A percentile compares a stretch with the other conserved stretches of the same genome.
phyloP scores from a whole-genome alignment of 805 yeast genomes.

The Ogataea siamensis region DNA sequence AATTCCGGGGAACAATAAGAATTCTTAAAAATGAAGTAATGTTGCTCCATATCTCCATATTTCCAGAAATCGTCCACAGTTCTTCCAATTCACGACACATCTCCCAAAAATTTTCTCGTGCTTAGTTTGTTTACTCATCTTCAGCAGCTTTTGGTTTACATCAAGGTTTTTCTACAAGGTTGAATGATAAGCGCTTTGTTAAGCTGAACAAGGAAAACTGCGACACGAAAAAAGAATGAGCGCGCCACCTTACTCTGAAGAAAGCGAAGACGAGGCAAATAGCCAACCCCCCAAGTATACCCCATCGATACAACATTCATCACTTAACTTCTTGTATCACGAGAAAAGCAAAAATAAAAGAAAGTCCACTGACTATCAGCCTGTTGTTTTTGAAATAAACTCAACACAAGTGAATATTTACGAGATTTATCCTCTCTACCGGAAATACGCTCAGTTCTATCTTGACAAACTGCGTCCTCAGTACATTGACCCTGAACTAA shows the following conservation, averaged over 20 bases:
- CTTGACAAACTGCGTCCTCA: conserved; percentile 25
- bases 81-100: background rate
- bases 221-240: background rate
- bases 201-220: background rate
- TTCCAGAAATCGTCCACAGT: too few relatives aligned
- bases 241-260: background rate
- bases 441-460: conserved; percentile 19
- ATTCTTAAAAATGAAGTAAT: background rate
- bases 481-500: conserved; percentile 29
- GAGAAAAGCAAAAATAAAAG: conserved; percentile 11
- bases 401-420: conserved; percentile 34
- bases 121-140: too few relatives aligned
- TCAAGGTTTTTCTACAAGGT: too few relatives aligned
- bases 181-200: too few relatives aligned
- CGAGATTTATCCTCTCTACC: conserved; percentile 14
- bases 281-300: conserved; percentile 22
- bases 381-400: conserved; percentile 32
- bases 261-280: background rate
- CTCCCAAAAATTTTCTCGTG: too few relatives aligned
- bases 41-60: conserved; percentile 1
- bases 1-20: conserved; percentile 7
- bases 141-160: too few relatives aligned
- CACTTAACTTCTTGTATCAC: conserved; percentile 22
- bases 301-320: conserved; percentile 28
- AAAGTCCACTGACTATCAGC: conserved; percentile 13